Base-by-base conservation (phyloP, 306 rosid species). In the Spatholobus suberectus region DNA sequence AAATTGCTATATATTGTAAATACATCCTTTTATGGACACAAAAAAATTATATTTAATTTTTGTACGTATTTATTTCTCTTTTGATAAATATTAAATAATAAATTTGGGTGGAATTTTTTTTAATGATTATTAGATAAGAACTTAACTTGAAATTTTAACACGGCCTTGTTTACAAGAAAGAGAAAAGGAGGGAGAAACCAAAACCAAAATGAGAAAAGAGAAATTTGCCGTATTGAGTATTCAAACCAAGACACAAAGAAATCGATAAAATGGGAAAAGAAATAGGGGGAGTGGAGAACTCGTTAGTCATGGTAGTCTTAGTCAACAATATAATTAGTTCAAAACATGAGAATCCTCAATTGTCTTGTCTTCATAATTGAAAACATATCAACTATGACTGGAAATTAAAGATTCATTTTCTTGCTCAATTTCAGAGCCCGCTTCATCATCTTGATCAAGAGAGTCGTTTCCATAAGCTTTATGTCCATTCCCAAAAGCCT, bases 401-500 rank as follows among this genome's bases (percentile, higher is more conserved):
- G 24, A 70, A 70, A 41, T 15, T 23, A 81, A 86, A 80, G 86
- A 83, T 37, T 85, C 83, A 73, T 85, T 77, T 9, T 88, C 92
- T 57, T 85, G 93, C 73, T 91, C 97, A 75, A 94, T 78, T 73
- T 94, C 97, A 24, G 97, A 92, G 40, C 85, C 90, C 0, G 73
- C 87, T 14, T 91, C 94, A 55, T 89, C 92, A 43, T 91, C 92
- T 29, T 87, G 90, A 38, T 94, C 96, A 69, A 92, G 89, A 87
- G 87, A 87, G 6, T 92, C 90, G 34, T 88, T 83, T 11, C 91
- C 98, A 85, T 75, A 91, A 79, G 97, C 91, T 15, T 88, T 83
- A 81, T 93, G 98, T 78, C 90, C 92, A 77, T 86, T 74, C 40
- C 98, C 98, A 87, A 94, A 94, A 0, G 98, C 97, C 83, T 93